Evolutionary conservation across 331 rosid species (phyloP), one percentile per base, ranked within the genome.

Genomic region (Phaseolus coccineus): DNA sequence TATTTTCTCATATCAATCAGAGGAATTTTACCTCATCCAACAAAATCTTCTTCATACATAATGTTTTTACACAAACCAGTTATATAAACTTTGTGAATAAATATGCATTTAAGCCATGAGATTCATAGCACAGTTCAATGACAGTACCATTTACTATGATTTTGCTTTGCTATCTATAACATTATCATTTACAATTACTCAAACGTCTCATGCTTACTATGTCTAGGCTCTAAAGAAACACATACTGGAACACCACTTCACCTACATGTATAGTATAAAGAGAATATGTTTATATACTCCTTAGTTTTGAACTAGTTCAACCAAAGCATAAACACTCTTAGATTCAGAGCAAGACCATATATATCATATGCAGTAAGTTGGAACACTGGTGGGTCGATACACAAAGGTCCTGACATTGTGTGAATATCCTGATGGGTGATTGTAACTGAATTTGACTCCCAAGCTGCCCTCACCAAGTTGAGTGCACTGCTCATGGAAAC

Each of bases 401-500:
- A 93, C 87, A n/a, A 95, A 95, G 71, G 97, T 85, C 83, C 87
- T 81, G 63, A 95, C 89, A 0, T 86, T 75, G 77, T 91, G 97
- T 59, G 93, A 95, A 80, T 90, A 86, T 28, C 94, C 97, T 4
- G 98, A 95, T 33, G 88, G 98, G 62, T 83, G 98, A 72, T n/a
- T 87, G 81, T 92, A 95, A 59, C 87, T 87, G 92, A 95, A 95
- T 78, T 93, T 93, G 73, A 95, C 87, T 25, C 97, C 99, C 1
- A 73, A 55, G 82, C 96, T 91, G 53, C 88, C 90, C 52, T 81
- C 84, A 1, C 96, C 87, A 27, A 90, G 94, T 67, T 78, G 91
- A 19, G 91, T 88, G 90, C 99, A 95, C 66, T 83, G 92, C 74
- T 90, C 92, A 44, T 95, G 99, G 85, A 93, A 95, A 81, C 98